Evolutionary conservation across 1,284 basidiomycete genomes (phyloP), one percentile per base, ranked within the genome.

Genomic region (Golubevia pallescens): DNA sequence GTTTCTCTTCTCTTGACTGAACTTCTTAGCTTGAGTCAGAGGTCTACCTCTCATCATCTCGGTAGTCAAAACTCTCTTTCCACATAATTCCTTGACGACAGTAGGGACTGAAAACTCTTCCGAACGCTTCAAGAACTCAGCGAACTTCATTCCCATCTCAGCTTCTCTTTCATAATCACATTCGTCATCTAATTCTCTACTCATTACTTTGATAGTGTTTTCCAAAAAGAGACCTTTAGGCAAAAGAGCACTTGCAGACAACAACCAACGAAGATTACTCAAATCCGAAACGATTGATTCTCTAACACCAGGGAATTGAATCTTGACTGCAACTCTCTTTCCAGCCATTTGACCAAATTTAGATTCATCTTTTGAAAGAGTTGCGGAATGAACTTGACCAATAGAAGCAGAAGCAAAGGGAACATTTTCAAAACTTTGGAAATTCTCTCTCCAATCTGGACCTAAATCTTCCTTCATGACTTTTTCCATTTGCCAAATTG

Each of bases 331-430:
- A 13, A 97, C 82, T 34, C 66, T 74, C 62, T 68, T 62, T 1
- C 81, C 80, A 0, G 81, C 77, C 38, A 82, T 57, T 2, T 67
- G 48, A 6, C 68, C 53, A 63, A 76, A 71, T 2, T 67, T 57
- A 1, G 71, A 61, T 21, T 71, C 73, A 38, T 78, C 71, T 20
- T 77, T 67, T 1, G 77, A 69, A 7, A 97, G 89, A 1, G 90
- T 88, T 0, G 93, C 96, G 0, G 86, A 88, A 81, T 99, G 97
- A 0, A 99, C 96, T 86, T 99, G 97, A 0, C 96, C 97, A 52
- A 99, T 98, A 1, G 95, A 97, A 0, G 96, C 97, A 0, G 95
- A 93, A 0, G 96, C 96, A 75, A 99, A 93, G 0, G 97, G 97
- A 0, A 93, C 88, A 6, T 93, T 90, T 66, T 93, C 90, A 84